These are phyloP conservation scores for Lodderomyces pseudojiufengensis DNA, from an alignment of 1,139 yeast genomes.

Conservation along the genomic window DNA sequence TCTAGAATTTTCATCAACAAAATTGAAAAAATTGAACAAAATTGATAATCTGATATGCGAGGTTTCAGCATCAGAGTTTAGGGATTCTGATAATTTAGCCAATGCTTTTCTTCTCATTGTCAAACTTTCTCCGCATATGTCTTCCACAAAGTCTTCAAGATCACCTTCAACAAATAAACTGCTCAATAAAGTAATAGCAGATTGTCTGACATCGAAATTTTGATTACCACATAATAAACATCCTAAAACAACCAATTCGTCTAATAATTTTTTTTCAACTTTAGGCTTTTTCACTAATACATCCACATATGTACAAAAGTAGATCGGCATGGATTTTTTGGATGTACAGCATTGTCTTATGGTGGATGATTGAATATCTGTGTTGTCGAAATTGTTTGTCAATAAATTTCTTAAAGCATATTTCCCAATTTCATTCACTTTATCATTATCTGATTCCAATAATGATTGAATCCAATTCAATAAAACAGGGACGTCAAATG, in stretches of 20 bases:
- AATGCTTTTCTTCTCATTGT: constrained; percentile 77
- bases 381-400: constrained; percentile 52
- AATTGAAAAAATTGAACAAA: constrained; percentile 64
- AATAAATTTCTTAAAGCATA: constrained; percentile 71
- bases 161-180: constrained; percentile 49
- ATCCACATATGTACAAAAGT: constrained; percentile 68
- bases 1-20: constrained; percentile 53
- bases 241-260: constrained; percentile 62
- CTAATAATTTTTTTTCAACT: constrained; percentile 38
- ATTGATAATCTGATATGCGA: constrained; percentile 65
- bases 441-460: constrained; percentile 56
- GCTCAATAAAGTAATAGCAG: constrained; percentile 59
- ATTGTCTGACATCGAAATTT: constrained; percentile 52
- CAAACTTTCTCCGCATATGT: constrained; percentile 61
- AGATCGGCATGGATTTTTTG: constrained; percentile 58
- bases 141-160: constrained; percentile 51
- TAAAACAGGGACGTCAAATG: constrained; percentile 68
- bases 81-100: constrained; percentile 59
- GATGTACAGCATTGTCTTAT: constrained; percentile 66
- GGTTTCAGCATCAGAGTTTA: constrained; percentile 48
- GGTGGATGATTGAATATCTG: constrained; percentile 59
- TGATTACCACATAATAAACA: constrained; percentile 69
- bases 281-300: constrained; percentile 38
- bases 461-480: constrained; percentile 78
- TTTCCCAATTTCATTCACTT: constrained; percentile 61